Evolutionary conservation across 2,329 filamentous ascomycete species (phyloP).

Genomic region (Microsporum canis): DNA sequence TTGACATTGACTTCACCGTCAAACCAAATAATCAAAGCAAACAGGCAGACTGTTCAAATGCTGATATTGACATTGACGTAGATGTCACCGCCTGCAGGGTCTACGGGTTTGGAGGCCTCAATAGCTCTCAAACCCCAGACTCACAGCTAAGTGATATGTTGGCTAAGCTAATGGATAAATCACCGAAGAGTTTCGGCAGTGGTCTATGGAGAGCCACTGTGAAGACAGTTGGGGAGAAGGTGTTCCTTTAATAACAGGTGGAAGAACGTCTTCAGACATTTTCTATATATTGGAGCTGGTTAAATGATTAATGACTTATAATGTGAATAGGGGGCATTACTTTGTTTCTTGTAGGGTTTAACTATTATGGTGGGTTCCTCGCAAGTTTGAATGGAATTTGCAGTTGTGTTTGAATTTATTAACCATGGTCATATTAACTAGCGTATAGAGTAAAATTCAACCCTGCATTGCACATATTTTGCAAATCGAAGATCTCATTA

Average conservation of each 20-base stretch:
- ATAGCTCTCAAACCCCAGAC: conserved; percentile 23
- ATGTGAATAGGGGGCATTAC: neutral
- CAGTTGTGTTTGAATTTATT: too few relatives aligned
- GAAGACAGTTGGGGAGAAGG: conserved; percentile 24
- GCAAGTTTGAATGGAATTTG: too few relatives aligned
- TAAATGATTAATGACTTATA: neutral
- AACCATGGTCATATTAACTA: too few relatives aligned
- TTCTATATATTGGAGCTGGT: neutral
- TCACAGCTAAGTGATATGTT: conserved; percentile 25
- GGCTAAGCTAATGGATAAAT: conserved; percentile 19
- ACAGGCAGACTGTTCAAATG: conserved; percentile 12
- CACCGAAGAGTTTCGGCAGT: conserved; percentile 22
- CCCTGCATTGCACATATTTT: too few relatives aligned
- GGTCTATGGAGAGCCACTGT: conserved; percentile 33
- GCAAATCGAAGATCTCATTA: too few relatives aligned
- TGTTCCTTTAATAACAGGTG: conserved; percentile 18
- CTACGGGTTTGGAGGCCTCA: conserved; percentile 27
- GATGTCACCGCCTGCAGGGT: conserved; percentile 31
- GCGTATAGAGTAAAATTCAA: too few relatives aligned
- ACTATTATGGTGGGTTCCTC: too few relatives aligned
- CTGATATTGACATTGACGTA: conserved; percentile 27
- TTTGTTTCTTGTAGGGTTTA: neutral
- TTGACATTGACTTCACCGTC: conserved; percentile 33
- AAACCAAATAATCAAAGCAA: conserved; percentile 16
- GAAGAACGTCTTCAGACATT: neutral